Evolutionary conservation across 1,284 basidiomycete species (phyloP).

Genomic region (Leccinum ponderosum): DNA sequence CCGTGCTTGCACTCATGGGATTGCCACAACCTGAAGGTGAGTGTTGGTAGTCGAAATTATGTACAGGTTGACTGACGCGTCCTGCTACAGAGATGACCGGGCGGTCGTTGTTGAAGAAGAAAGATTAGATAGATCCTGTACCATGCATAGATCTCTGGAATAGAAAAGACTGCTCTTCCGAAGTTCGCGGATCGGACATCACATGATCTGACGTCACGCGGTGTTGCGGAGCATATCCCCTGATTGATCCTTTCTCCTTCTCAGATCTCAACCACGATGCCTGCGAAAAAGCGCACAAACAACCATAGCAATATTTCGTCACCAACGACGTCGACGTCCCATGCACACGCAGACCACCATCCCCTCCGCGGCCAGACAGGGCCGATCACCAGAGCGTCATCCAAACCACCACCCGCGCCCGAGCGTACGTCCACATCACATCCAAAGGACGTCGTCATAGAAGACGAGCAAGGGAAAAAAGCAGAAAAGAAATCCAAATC

Average conservation of each 20-base stretch:
- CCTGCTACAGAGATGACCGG: slow-evolving; percentile 29
- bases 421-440: not conserved
- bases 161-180: not conserved
- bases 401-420: not conserved
- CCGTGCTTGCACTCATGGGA: slow-evolving; percentile 76
- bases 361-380: slow-evolving; percentile 11
- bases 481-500: not conserved
- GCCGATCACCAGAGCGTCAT: not conserved
- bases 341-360: slow-evolving; percentile 12
- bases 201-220: slow-evolving; percentile 25
- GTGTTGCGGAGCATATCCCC: not conserved
- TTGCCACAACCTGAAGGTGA: slow-evolving; percentile 59
- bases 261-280: slow-evolving; percentile 12
- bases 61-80: slow-evolving; percentile 2
- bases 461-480: not conserved
- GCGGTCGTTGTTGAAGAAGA: slow-evolving; percentile 29
- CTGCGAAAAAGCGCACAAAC: slow-evolving; percentile 21
- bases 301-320: slow-evolving; percentile 11
- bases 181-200: not conserved
- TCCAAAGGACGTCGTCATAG: not conserved
- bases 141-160: slow-evolving; percentile 11
- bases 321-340: slow-evolving; percentile 12
- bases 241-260: not conserved
- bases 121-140: slow-evolving; percentile 19
- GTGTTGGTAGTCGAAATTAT: slow-evolving; percentile 7